Evolutionary conservation across 208 protist species (phyloP), one percentile per base, ranked within the genome.

Genomic region (Crithidia expoeki): DNA sequence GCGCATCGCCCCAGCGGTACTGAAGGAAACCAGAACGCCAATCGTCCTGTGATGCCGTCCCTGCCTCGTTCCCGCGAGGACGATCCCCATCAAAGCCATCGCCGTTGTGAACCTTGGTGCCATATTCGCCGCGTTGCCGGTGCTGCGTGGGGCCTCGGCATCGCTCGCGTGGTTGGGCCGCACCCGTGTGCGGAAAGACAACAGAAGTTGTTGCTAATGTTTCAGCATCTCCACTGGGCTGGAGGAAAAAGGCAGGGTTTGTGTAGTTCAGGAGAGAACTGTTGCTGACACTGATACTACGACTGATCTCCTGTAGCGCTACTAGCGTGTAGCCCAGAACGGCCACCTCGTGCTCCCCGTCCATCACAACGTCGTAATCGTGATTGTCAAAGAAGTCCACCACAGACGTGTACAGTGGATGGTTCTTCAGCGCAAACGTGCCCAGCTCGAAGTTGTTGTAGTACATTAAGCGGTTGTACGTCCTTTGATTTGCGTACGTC

Each of bases 391-490:
- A 2, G 63, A 60, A 60, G 5, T 69, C 63, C 51, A 27, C 27
- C 36, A 60, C 36, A 16, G 63, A 69, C 16, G 27, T 60, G 63
- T 69, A 69, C 7, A 69, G 63, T 3, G 63, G 63, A 51, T 69
- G 63, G 10, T 7, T 34, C 38, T 69, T 69, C 2, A 58, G 51
- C 14, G 51, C 63, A 23, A 69, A 69, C 2, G 63, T 59, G 38
- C 63, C 63, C 10, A 69, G 32, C 38, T 69, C 63, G n/a, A 69
- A 69, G 51, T 69, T 69, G 51, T 69, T 69, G 27, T 34, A 58
- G 63, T 69, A 69, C 63, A 59, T 51, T 11, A 34, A 0, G 2
- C 30, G 19, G 17, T 59, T 69, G 63, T 60, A 69, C 3, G 4
- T 17, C 5, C 17, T 0, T 46, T 5, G 27, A 1, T 4, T 3